Evolutionary conservation across 1,284 basidiomycete genomes (phyloP), one percentile per base, ranked within the genome.

Genomic region (Moesziomyces sp.): DNA sequence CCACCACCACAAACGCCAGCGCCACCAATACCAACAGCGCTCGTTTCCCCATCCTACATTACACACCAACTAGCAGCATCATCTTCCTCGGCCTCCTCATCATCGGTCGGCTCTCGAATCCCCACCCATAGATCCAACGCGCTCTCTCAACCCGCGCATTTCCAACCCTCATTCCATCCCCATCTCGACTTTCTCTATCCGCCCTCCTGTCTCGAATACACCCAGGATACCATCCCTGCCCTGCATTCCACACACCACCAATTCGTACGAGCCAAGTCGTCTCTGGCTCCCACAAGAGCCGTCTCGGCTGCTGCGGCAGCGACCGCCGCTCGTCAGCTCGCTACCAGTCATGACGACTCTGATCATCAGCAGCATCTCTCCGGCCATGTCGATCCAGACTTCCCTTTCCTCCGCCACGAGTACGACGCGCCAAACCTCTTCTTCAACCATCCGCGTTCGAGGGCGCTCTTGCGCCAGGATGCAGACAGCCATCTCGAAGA

Each of bases 151-250:
- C 50, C 19, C 21, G 10, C 3, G n/a, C 23, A 47, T 23, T 48
- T 34, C 30, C 19, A 9, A 44, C 11, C 1, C 10, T 47, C 23
- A 9, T 7, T 26, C 30, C 51, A 3, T 3, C 49, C 23, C 4
- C 52, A 46, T n/a, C 46, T 64, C 1, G 49, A 58, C 9, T 72
- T 72, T 46, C 69, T 72, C 50, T 72, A 72, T 24, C 69, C 69
- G 6, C 62, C 68, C 18, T 71, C 68, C 5, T 71, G 68, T 34
- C 46, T 70, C 43, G 44, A 53, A n/a, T 35, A 42, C 7, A 38
- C 56, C 1, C 49, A 24, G 5, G 13, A 16, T 30, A 28, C 21
- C 30, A n/a, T 24, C 8, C 28, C 14, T 10, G 28, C 30, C 16
- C 8, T 14, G 45, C 16, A 24, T 35, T 40, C 30, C 2, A 43